Evolutionary conservation across 2,329 filamentous ascomycete species (phyloP).

Genomic region (Sclerotinia subarctica): DNA sequence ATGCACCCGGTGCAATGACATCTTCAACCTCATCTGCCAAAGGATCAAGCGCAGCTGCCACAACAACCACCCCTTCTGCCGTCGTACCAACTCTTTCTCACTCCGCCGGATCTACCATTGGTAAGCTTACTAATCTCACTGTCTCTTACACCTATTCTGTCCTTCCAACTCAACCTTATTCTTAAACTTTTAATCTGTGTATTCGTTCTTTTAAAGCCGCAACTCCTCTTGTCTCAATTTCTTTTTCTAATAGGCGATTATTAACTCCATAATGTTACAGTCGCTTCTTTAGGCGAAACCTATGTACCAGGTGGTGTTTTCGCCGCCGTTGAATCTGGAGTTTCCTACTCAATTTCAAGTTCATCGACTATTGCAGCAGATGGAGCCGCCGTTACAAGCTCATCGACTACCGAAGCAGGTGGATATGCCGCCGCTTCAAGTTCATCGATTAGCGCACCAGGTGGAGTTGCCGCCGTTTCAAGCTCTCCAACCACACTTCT

Average conservation of each 20-base stretch:
- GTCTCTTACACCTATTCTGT: background rate
- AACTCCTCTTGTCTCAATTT: background rate
- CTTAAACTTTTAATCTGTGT: background rate
- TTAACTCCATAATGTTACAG: background rate
- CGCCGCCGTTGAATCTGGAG: conserved; percentile 21
- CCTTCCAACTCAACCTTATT: background rate
- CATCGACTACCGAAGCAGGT: background rate
- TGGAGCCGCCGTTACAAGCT: background rate
- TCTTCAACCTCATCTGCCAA: conserved; percentile 10
- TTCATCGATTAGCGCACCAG: conserved; percentile 4
- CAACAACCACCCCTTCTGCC: conserved; percentile 9
- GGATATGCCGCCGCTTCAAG: conserved; percentile 26
- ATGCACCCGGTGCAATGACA: background rate
- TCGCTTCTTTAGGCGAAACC: conserved; percentile 23
- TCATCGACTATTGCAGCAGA: background rate
- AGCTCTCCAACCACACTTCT: conserved; percentile 27
- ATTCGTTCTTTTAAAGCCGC: background rate
- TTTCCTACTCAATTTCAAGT: background rate
- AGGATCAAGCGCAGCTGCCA: background rate
- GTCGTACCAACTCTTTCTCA: conserved; percentile 35
- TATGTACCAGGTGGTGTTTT: conserved; percentile 39
- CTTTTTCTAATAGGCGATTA: background rate
- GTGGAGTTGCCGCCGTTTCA: conserved; percentile 24
- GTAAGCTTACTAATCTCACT: conserved; percentile 1
- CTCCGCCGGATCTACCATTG: conserved; percentile 29